phyloP scores from a whole-genome alignment of 805 yeast species.

The Saturnispora diversa region DNA sequence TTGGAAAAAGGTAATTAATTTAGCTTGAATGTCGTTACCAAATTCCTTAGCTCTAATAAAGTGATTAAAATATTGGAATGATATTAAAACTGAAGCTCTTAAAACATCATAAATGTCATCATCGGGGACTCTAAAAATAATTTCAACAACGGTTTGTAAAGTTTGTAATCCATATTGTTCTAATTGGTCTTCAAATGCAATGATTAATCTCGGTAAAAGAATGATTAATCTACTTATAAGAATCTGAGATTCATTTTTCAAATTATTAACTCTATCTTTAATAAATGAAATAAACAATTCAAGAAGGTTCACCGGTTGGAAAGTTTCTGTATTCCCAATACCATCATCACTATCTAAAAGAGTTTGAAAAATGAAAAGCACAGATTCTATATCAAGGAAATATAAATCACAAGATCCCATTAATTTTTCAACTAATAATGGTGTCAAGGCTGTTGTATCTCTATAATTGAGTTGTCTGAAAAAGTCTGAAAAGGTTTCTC shows the following conservation, averaged over 20 bases:
- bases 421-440: constrained; percentile 17
- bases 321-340: constrained; percentile 13
- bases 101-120: constrained; percentile 24
- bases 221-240: constrained; percentile 43
- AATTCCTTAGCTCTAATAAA: constrained; percentile 27
- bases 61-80: constrained; percentile 41
- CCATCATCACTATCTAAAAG: constrained; percentile 35
- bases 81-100: constrained; percentile 35
- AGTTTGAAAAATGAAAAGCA: constrained; percentile 34
- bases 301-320: constrained; percentile 9
- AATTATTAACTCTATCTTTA: constrained; percentile 14
- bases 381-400: constrained; percentile 32
- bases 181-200: constrained; percentile 37
- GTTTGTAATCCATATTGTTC: constrained; percentile 22
- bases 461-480: constrained; percentile 39
- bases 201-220: constrained; percentile 48
- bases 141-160: constrained; percentile 20
- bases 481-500: constrained; percentile 56
- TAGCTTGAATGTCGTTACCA: constrained; percentile 21
- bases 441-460: constrained; percentile 31
- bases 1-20: constrained; percentile 31
- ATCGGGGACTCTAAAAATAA: constrained; percentile 20
- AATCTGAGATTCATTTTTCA: constrained; percentile 27
- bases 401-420: neutral
- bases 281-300: constrained; percentile 5